A percentile compares a stretch with the other conserved stretches of the same genome.
Evolutionary conservation across 345 rosid genomes (phyloP).

Genomic region (Syzygium jambos): DNA sequence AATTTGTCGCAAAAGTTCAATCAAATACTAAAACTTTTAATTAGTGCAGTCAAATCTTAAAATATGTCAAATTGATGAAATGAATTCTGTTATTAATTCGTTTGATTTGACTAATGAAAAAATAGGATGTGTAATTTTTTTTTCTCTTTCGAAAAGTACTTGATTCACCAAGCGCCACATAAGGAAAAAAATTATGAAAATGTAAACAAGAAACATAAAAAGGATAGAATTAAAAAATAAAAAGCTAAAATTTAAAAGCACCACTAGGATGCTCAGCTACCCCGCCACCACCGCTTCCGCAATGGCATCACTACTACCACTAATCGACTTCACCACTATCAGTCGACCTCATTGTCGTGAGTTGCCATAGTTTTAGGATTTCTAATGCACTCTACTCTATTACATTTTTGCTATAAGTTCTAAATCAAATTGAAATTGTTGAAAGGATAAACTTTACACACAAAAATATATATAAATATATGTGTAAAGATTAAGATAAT

Average conservation of each 20-base stretch:
- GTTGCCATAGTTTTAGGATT: neutral
- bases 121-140: neutral
- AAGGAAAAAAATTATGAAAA: neutral
- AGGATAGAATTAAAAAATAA: neutral
- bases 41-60: fast-evolving
- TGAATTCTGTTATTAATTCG: neutral
- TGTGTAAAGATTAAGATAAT: neutral
- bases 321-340: neutral
- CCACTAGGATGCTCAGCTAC: neutral
- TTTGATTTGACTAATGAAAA: neutral
- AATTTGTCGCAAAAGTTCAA: fast-evolving
- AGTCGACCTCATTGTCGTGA: neutral
- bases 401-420: neutral
- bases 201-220: neutral
- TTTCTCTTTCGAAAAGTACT: neutral
- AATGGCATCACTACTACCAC: neutral
- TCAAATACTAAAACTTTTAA: neutral
- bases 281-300: neutral
- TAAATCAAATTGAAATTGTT: neutral
- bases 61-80: neutral
- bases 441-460: neutral
- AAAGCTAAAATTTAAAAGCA: neutral
- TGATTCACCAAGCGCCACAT: neutral
- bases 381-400: neutral
- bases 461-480: neutral